These are phyloP conservation scores for Pseudodiploospora longispora DNA, from an alignment of 2,329 filamentous ascomycete genomes.

Conservation along the genomic window DNA sequence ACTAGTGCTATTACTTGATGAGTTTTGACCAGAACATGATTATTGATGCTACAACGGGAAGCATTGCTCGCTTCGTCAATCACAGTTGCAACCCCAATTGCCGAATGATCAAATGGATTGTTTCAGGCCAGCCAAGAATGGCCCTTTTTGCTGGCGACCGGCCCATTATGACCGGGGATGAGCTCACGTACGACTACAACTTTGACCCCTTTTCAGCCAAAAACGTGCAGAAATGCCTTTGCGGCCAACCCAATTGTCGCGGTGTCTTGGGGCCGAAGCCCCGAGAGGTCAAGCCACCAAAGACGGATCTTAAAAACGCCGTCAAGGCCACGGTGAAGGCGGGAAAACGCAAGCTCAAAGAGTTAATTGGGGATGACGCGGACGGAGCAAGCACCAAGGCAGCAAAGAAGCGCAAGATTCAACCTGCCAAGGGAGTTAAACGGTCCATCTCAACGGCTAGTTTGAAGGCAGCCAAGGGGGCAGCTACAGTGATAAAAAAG, in stretches of 20 bases:
- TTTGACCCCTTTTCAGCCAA: conserved; percentile 62
- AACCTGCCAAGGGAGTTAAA: conserved; percentile 25
- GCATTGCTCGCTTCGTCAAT: conserved; percentile 95
- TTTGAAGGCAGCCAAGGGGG: conserved; percentile 28
- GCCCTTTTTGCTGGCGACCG: conserved; percentile 86
- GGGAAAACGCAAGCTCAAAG: conserved; percentile 50
- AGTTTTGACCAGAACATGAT: conserved; percentile 98
- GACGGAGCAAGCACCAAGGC: conserved; percentile 30
- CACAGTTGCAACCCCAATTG: conserved; percentile 96
- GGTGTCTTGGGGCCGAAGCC: conserved; percentile 56
- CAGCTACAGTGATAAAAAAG: conserved; percentile 29
- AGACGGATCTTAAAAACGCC: conserved; percentile 32
- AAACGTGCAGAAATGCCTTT: conserved; percentile 60
- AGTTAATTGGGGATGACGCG: conserved; percentile 37
- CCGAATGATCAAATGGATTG: conserved; percentile 96
- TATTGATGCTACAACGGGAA: conserved; percentile 92
- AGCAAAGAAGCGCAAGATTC: conserved; percentile 38
- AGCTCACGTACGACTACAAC: conserved; percentile 89
- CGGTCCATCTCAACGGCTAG: conserved; percentile 25
- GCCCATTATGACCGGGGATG: conserved; percentile 89
- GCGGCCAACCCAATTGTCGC: conserved; percentile 55
- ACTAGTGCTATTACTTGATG: conserved; percentile 94
- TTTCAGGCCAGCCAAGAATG: conserved; percentile 89
- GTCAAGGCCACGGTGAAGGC: conserved; percentile 36
- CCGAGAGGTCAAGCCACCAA: conserved; percentile 45